Percentiles rank a stretch among this genome's conserved stretches.
Conservation (phyloP, 176 grass and related monocot genomes). For the Puccinellia tenuiflora region DNA sequence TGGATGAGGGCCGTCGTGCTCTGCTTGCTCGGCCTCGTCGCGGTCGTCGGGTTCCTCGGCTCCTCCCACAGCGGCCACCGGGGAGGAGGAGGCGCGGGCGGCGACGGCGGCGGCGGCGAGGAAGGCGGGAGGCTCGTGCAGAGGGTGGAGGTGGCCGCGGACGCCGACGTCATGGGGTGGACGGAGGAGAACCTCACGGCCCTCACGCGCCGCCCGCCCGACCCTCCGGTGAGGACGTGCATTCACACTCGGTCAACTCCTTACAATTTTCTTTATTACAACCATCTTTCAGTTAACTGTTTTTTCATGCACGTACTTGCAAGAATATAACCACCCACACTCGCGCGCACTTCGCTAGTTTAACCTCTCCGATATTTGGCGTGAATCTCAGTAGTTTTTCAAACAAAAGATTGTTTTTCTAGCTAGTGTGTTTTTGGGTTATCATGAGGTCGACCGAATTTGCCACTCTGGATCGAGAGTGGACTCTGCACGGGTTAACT, state of each 20-base stretch:
- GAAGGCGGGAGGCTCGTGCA: constrained; percentile 30
- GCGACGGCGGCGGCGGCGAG: background rate
- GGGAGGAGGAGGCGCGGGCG: background rate
- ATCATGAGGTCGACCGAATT: background rate
- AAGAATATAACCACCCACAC: background rate
- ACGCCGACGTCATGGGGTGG: constrained; percentile 46
- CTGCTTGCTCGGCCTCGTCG: constrained; percentile 50
- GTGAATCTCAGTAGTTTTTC: background rate
- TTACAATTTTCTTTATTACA: background rate
- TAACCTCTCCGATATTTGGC: background rate
- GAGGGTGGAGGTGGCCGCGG: constrained; percentile 33
- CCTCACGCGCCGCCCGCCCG: constrained; percentile 23
- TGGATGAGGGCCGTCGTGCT: constrained; percentile 53
- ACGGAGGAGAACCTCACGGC: constrained; percentile 40
- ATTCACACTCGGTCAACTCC: background rate
- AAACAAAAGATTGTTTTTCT: background rate
- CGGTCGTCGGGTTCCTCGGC: constrained; percentile 35
- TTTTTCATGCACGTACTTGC: background rate
- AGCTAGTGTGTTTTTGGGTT: background rate
- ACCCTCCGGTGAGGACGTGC: constrained; percentile 27
- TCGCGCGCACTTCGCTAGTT: constrained; percentile 10
- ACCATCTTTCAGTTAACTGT: background rate
- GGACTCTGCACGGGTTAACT: background rate
- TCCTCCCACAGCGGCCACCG: constrained; percentile 18
- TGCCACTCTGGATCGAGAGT: background rate